Conservation (phyloP, 208 protist genomes). For the Leishmania arabica region DNA sequence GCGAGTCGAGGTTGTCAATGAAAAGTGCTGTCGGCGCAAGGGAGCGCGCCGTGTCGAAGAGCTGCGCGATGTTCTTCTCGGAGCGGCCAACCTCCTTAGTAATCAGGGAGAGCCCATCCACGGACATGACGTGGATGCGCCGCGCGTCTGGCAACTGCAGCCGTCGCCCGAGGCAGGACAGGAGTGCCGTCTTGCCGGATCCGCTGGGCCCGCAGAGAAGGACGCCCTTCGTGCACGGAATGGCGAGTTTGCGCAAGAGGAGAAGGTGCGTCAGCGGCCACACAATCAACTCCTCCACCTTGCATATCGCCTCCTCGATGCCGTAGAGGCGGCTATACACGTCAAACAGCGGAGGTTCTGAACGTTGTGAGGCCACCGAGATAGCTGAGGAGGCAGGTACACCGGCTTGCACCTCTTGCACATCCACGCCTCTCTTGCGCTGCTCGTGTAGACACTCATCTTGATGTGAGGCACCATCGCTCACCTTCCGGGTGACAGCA, state of each 20-base stretch:
- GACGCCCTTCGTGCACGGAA: constrained; percentile 69
- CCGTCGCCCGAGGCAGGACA: constrained; percentile 52
- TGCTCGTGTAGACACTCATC: not conserved
- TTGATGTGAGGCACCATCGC: not conserved
- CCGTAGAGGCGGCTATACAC: constrained; percentile 67
- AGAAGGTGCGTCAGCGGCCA: constrained; percentile 74
- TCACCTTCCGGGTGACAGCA: not conserved
- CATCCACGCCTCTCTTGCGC: not conserved
- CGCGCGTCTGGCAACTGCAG: constrained; percentile 39
- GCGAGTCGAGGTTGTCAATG: constrained; percentile 92
- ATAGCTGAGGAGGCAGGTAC: not conserved
- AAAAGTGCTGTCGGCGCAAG: constrained; percentile 82
- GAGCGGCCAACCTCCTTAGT: constrained; percentile 89
- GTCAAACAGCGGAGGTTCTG: not conserved
- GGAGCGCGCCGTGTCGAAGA: constrained; percentile 79
- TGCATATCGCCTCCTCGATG: constrained; percentile 44
- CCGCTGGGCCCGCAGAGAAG: constrained; percentile 84
- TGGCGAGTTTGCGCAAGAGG: constrained; percentile 35
- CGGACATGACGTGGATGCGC: constrained; percentile 63
- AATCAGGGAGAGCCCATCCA: constrained; percentile 79
- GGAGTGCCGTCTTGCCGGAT: constrained; percentile 85
- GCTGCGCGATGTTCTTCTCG: constrained; percentile 84
- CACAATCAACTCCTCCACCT: constrained; percentile 75
- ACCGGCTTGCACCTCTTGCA: not conserved
- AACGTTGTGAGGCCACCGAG: not conserved